Evolutionary conservation across 306 rosid species (phyloP), one percentile per base, ranked within the genome.

Genomic region (Citrullus mucosospermus): DNA sequence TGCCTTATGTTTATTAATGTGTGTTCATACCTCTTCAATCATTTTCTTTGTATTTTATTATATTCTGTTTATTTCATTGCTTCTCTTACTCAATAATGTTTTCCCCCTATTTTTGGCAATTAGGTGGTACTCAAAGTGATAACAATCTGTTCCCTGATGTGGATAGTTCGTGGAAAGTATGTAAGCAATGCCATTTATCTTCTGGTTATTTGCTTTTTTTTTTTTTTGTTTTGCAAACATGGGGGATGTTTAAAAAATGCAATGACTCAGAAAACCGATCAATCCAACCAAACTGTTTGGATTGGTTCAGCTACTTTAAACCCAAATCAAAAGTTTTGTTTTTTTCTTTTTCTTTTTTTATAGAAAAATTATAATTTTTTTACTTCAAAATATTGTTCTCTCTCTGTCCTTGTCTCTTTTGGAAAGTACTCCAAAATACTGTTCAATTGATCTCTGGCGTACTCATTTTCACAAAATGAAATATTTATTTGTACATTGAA

Each of bases 111-210:
- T 76, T 39, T 58, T 83, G 85, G 78, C 57, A 78, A 78, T 77
- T 85, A 94, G 98, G 98, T 80, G 91, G 91, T 43, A 12, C 87
- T 80, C 97, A 88, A 80, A 75, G 83, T 66, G 97, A 91, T 78
- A 80, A 89, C 48, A 83, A 78, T 78, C 56, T 95, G 82, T 95
- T 95, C 80, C 99, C 97, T 18, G 84, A 83, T 6, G 97, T 95
- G 1, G 90, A 91, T 76, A 95, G 99, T 81, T 74, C 97, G 80
- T 95, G 99, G 99, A 89, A 90, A 82, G 99, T 95, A 90, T 32
- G 97, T 86, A 30, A 66, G 75, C 72, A 76, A 11, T 74, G 78
- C 63, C 11, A 51, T 82, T 62, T 81, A 71, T 65, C 44, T 53
- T 34, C 67, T 13, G 28, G 43, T 74, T 79, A 73, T 65, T 77